Percentiles rank a stretch among this genome's conserved stretches.
Conservation (phyloP, 495 filamentous ascomycete genomes). For the Hyaloscypha finlandica region DNA sequence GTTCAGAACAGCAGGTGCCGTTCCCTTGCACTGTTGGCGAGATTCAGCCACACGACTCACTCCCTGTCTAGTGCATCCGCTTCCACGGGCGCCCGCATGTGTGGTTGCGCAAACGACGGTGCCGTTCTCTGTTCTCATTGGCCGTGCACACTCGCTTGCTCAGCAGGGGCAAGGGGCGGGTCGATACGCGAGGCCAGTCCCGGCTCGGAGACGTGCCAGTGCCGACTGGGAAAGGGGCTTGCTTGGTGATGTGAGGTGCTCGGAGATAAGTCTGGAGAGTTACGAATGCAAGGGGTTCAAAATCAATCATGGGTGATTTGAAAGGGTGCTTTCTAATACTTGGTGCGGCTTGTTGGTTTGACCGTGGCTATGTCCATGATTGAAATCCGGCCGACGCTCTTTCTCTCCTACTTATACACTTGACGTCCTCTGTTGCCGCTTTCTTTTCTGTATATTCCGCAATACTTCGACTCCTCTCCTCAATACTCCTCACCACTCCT, state of each 20-base stretch:
- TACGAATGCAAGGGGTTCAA: too few species aligned
- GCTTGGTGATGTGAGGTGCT: too few species aligned
- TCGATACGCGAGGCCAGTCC: neutral
- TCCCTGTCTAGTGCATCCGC: neutral
- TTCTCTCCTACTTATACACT: neutral
- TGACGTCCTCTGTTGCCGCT: neutral
- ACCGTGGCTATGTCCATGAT: too few species aligned
- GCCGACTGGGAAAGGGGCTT: too few species aligned
- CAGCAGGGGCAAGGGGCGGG: neutral
- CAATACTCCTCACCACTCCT: neutral
- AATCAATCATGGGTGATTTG: neutral
- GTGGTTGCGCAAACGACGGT: neutral
- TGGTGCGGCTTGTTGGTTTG: too few species aligned
- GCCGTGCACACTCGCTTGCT: neutral
- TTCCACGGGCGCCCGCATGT: neutral
- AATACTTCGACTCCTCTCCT: neutral
- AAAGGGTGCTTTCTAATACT: neutral
- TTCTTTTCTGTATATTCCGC: neutral
- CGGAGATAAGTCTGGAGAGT: too few species aligned
- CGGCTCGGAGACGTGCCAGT: neutral
- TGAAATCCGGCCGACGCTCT: neutral
- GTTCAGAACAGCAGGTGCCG: neutral
- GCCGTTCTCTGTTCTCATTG: neutral
- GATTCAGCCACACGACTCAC: neutral
- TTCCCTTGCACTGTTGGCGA: neutral